These are phyloP conservation scores for Ailanthus altissimus DNA, from an alignment of 345 rosid genomes.

Conservation along the genomic window DNA sequence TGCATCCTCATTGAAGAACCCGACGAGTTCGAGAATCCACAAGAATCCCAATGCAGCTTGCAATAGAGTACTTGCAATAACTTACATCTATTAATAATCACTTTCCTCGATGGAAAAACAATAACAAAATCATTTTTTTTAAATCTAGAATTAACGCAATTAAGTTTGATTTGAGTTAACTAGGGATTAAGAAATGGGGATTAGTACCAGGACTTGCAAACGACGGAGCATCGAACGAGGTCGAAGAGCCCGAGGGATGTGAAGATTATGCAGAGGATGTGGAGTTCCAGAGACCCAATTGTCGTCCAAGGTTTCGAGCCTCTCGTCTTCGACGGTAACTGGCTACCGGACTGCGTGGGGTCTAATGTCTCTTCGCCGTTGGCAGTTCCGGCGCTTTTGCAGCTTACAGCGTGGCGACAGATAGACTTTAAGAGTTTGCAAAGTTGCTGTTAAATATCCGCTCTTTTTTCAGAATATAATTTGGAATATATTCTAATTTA, in stretches of 20 bases:
- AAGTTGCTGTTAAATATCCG: too few species aligned
- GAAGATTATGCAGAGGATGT: conserved; percentile 67
- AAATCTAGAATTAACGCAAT: neutral
- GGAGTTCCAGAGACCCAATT: conserved; percentile 50
- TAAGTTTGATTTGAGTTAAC: neutral
- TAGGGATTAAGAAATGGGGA: neutral
- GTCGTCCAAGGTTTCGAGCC: conserved; percentile 33
- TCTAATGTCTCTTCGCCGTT: conserved; percentile 19
- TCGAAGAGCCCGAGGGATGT: conserved; percentile 72
- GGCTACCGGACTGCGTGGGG: conserved; percentile 20
- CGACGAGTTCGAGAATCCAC: conserved; percentile 15
- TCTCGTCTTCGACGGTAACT: conserved; percentile 50
- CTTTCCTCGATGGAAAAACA: conserved; percentile 50
- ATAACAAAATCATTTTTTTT: neutral
- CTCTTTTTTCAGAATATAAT: too few species aligned
- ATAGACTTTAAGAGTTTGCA: too few species aligned
- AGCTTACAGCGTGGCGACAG: neutral
- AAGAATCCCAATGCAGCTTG: conserved; percentile 39
- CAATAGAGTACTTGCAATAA: conserved; percentile 51
- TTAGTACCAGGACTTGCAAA: conserved; percentile 74
- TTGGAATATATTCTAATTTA: too few species aligned
- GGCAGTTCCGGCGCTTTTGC: neutral
- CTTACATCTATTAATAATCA: conserved; percentile 48
- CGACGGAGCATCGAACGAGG: conserved; percentile 74
- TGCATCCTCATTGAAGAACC: conserved; percentile 37